Base-by-base conservation (phyloP, 768 basidiomycete genomes). In the Tricholoma hemisulphureum region DNA sequence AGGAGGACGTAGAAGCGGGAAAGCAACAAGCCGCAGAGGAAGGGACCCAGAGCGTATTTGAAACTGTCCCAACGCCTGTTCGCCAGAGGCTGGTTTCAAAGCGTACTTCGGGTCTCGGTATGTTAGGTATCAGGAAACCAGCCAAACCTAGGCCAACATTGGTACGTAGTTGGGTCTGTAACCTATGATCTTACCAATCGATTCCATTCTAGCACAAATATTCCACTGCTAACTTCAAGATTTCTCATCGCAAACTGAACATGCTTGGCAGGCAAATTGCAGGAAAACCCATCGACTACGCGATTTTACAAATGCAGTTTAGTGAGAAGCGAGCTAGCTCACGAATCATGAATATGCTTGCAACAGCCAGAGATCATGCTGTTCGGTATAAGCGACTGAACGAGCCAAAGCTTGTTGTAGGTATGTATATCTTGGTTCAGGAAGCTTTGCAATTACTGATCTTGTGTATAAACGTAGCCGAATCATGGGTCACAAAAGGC, bases 301-400 rank as follows among this genome's bases (percentile, higher is more conserved):
- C 96, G 32, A 96, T 99, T 69, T 77, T 98, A 57, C 96, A 99
- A 66, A 95, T 98, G 92, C 84, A 90, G 69, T 98, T 97, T 72
- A 93, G 90, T 61, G 89, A 95, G 71, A 99, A 99, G 75, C 83
- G 93, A 21, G 93, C 90, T 13, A 88, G 92, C 61, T 81, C 78
- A 48, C 86, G 93, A 59, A 85, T 99, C 58, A 87, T 93, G 82
- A 91, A 88, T 63, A 93, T 93, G 83, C 81, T 98, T 45, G 85
- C 84, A 11, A 84, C 90, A 1, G 95, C 94, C 2, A 89, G 91
- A 67, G 85, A 94, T 67, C 90, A 95, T 65, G 96, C 95, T 0
- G 75, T 75, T 26, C 79, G 85, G 35, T 87, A 88, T 67, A 94
- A 95, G 75, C 83, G 83, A 28, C 74, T 98, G 67, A 76, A 87